phyloP scores from a whole-genome alignment of 345 rosid species.

The Erodium maritimum region DNA sequence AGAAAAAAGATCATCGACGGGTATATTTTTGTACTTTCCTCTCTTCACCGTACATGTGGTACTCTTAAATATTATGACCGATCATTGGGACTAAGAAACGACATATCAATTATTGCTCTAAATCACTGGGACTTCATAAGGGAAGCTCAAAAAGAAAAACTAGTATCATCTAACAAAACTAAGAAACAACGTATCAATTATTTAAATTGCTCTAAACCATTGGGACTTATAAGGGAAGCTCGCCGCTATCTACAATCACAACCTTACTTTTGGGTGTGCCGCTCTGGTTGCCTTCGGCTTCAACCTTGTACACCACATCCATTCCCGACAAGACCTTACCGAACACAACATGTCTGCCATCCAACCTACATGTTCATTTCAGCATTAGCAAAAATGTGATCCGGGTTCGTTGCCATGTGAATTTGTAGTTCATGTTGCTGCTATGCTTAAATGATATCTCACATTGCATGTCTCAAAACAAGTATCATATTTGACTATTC shows the following conservation, averaged over 20 bases:
- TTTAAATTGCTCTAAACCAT: too few relatives aligned
- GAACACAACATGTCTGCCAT: conserved; percentile 87
- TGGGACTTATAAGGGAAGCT: conserved; percentile 60
- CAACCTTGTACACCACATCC: conserved; percentile 88
- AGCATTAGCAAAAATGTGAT: background rate
- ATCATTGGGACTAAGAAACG: too few relatives aligned
- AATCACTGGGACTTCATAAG: too few relatives aligned
- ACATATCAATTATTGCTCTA: too few relatives aligned
- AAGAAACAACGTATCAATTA: background rate
- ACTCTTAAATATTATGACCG: too few relatives aligned
- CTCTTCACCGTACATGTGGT: too few relatives aligned
- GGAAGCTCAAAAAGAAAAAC: too few relatives aligned
- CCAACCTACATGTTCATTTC: conserved; percentile 48
- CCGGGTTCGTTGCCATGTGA: background rate
- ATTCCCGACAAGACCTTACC: conserved; percentile 95
- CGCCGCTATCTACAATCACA: conserved; percentile 81
- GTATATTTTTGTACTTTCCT: too few relatives aligned
- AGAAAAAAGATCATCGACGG: too few relatives aligned
- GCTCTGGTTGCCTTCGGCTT: conserved; percentile 80
- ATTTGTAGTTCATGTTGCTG: background rate
- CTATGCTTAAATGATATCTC: background rate
- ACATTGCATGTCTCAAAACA: too few relatives aligned
- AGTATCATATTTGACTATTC: too few relatives aligned
- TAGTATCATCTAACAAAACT: background rate
- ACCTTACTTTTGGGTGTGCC: conserved; percentile 88